phyloP scores from a whole-genome alignment of 805 yeast species.

The Yarrowia sp. region DNA sequence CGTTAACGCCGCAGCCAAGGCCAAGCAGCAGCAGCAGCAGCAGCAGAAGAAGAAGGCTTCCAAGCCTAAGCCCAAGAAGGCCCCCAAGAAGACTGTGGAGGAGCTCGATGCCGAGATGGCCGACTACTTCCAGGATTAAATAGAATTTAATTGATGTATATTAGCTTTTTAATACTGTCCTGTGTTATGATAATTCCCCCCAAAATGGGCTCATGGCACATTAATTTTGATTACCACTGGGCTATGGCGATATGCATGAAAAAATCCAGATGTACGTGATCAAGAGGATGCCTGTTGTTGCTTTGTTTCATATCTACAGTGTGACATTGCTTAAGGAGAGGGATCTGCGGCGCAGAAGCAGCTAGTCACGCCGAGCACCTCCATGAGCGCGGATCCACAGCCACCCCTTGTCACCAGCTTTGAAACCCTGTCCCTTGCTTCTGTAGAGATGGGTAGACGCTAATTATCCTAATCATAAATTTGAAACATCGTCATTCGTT shows the following conservation, averaged over 20 bases:
- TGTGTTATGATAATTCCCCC: neutral
- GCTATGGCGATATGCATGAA: too few relatives aligned
- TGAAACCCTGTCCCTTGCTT: neutral
- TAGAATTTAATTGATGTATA: constrained; percentile 20
- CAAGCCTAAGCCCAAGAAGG: constrained; percentile 27
- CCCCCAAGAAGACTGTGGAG: constrained; percentile 72
- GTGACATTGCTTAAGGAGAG: neutral
- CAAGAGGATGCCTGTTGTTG: too few relatives aligned
- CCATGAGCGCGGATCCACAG: neutral
- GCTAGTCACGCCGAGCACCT: neutral
- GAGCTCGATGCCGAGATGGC: constrained; percentile 96
- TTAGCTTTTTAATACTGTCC: neutral
- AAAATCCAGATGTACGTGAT: too few relatives aligned
- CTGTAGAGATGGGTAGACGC: neutral
- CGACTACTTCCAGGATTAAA: constrained; percentile 51
- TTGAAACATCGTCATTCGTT: neutral
- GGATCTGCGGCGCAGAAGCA: neutral
- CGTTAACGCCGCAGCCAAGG: constrained; percentile 28
- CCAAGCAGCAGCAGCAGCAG: constrained; percentile 27
- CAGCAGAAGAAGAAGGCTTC: constrained; percentile 30
- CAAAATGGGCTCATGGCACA: neutral
- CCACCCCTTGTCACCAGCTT: neutral
- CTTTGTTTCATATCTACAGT: too few relatives aligned
- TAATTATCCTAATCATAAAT: neutral
- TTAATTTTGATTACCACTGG: neutral